Evolutionary conservation across 2,329 filamentous ascomycete species (phyloP).

Genomic region (Trichophyton benhamiae): DNA sequence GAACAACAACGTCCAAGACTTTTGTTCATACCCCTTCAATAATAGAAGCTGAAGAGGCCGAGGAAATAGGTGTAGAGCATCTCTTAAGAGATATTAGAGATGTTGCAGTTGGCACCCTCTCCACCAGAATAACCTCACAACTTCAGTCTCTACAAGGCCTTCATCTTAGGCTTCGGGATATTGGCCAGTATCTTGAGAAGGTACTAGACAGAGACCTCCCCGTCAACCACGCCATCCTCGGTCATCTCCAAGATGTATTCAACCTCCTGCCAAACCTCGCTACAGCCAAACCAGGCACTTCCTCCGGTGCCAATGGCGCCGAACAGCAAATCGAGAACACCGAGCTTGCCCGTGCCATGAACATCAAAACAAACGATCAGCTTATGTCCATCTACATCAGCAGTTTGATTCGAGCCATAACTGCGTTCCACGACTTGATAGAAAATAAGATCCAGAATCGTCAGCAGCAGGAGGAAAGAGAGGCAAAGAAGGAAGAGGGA

Average conservation of each 20-base stretch:
- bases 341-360: constrained; percentile 92
- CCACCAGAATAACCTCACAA: constrained; percentile 93
- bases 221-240: constrained; percentile 92
- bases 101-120: constrained; percentile 91
- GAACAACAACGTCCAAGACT: constrained; percentile 89
- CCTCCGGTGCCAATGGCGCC: constrained; percentile 44
- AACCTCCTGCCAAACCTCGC: constrained; percentile 94
- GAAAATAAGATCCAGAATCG: constrained; percentile 99
- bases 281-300: constrained; percentile 52
- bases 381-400: constrained; percentile 97
- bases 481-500: constrained; percentile 60
- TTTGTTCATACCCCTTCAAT: constrained; percentile 97
- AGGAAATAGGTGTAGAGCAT: constrained; percentile 98
- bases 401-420: constrained; percentile 92
- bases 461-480: constrained; percentile 92
- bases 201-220: constrained; percentile 86
- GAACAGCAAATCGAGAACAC: constrained; percentile 54
- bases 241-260: constrained; percentile 98
- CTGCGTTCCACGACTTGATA: constrained; percentile 96
- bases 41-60: constrained; percentile 96
- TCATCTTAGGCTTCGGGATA: constrained; percentile 86
- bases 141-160: constrained; percentile 93
- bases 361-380: constrained; percentile 97
- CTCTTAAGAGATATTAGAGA: constrained; percentile 95
- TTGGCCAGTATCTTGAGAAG: constrained; percentile 89